These are phyloP conservation scores for Lachnellula willkommii DNA, from an alignment of 2,329 filamentous ascomycete species.

Conservation along the genomic window DNA sequence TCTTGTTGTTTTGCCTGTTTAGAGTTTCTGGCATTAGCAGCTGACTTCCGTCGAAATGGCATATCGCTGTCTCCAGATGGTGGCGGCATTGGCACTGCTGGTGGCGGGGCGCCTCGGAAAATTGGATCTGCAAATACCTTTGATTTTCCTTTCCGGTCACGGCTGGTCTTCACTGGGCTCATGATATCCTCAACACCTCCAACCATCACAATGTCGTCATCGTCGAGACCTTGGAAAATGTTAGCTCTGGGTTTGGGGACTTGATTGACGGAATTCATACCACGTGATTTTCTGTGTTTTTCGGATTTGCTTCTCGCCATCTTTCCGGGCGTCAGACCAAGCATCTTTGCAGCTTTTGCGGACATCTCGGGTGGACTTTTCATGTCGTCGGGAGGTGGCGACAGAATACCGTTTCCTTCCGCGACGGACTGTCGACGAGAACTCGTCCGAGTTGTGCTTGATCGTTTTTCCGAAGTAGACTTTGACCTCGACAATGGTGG, in stretches of 20 bases:
- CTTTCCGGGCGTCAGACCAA: constrained; percentile 52
- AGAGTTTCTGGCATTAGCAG: constrained; percentile 42
- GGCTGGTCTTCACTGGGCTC: constrained; percentile 43
- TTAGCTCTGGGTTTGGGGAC: constrained; percentile 14
- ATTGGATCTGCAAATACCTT: constrained; percentile 36
- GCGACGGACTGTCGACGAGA: constrained; percentile 67
- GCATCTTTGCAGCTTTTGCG: constrained; percentile 72
- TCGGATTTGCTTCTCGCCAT: constrained; percentile 44
- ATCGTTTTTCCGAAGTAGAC: constrained; percentile 60
- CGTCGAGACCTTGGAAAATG: constrained; percentile 26
- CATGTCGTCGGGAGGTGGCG: constrained; percentile 66
- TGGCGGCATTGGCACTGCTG: constrained; percentile 29
- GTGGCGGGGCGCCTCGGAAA: constrained; percentile 19
- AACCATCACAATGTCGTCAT: constrained; percentile 48
- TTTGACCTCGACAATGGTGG: constrained; percentile 64
- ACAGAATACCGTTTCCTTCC: constrained; percentile 56
- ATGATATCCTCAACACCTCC: constrained; percentile 38
- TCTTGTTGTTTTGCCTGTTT: constrained; percentile 61
- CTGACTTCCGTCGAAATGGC: constrained; percentile 25
- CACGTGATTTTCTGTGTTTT: constrained; percentile 42
- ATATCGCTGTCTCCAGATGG: constrained; percentile 22
- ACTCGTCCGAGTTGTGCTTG: constrained; percentile 50
- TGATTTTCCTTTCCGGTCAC: constrained; percentile 36
- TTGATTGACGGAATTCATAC: constrained; percentile 23
- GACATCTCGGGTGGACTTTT: constrained; percentile 49